phyloP scores from a whole-genome alignment of 2,329 filamentous ascomycete genomes.

The Trichophyton rubrum region DNA sequence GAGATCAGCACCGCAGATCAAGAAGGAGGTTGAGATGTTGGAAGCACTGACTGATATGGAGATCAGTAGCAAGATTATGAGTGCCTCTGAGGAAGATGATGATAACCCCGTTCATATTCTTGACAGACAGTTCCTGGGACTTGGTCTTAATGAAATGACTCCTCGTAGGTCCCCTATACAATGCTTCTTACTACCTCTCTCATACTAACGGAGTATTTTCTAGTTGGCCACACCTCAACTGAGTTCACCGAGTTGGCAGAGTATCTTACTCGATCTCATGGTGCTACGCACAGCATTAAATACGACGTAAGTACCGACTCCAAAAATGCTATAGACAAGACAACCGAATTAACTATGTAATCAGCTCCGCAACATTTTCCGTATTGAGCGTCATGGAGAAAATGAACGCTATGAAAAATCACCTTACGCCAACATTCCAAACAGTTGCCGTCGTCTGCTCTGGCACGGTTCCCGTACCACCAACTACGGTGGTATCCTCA shows the following conservation, averaged over 20 bases:
- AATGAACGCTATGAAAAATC: conserved; percentile 52
- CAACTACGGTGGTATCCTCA: conserved; percentile 78
- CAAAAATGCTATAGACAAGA: not conserved
- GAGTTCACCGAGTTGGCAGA: conserved; percentile 55
- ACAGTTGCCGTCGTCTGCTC: conserved; percentile 60
- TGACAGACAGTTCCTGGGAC: conserved; percentile 58
- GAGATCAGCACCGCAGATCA: conserved; percentile 43
- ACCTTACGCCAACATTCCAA: conserved; percentile 37
- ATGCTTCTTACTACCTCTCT: not conserved
- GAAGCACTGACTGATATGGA: conserved; percentile 79
- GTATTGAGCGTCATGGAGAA: conserved; percentile 66
- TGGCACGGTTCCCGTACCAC: conserved; percentile 80
- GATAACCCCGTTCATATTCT: conserved; percentile 46
- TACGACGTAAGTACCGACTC: conserved; percentile 20
- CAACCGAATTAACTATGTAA: conserved; percentile 7
- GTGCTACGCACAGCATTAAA: conserved; percentile 49
- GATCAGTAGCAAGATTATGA: conserved; percentile 65
- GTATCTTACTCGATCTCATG: conserved; percentile 57
- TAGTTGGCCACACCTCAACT: conserved; percentile 41
- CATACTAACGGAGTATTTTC: not conserved
- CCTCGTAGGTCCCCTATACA: conserved; percentile 29
- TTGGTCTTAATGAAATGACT: conserved; percentile 66
- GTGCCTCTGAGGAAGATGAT: conserved; percentile 44
- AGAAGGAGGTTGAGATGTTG: conserved; percentile 65
- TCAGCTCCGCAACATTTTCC: conserved; percentile 61